Base-by-base conservation (phyloP, 371 early-diverging fungal genomes). In the Rhizopus stolonifer region DNA sequence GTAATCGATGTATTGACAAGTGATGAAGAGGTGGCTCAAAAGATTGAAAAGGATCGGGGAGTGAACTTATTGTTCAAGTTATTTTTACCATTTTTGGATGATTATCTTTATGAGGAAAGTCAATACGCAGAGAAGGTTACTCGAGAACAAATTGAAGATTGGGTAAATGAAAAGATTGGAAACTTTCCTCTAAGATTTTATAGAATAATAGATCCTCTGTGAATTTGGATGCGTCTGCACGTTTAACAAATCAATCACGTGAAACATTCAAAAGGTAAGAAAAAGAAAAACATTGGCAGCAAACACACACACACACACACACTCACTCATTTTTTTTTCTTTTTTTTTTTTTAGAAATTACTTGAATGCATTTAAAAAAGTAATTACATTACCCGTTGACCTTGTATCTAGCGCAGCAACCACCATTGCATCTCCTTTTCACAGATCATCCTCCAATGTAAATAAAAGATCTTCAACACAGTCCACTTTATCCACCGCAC, bases 41-140 rank as follows among this genome's bases (percentile, higher is more conserved):
- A 15, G 2, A 68, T 72, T 18, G 64, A 72, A 19, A 47, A 59
- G 14, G 77, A 72, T 22, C 60, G 74, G 26, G 72, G 72, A 5
- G 54, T 67, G 31, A 62, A 82, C 25, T 72, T 88, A 42, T 69
- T 90, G 51, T 80, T 72, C 59, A 84, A 83, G 44, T 72, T 89
- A 18, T 84, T 88, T 61, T 77, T 90, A 54, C 88, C 88, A 39
- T 79, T 83, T 40, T 74, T 89, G 54, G 74, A 86, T 43, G 87
- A 88, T 54, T 91, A 91, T 64, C 61, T 91, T 10, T 57, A 64
- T 36, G 80, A 74, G 39, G 81, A 81, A 60, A 44, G 65, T 15
- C 26, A 58, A 5, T 67, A 67, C 44, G 64, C 74, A n/a, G 65
- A 69, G 24, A 49, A 48, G 15, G 57, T 58, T 8, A 72, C 68